Base-by-base conservation (phyloP, 202 grass and related monocot genomes). In the Musa balbisiana region DNA sequence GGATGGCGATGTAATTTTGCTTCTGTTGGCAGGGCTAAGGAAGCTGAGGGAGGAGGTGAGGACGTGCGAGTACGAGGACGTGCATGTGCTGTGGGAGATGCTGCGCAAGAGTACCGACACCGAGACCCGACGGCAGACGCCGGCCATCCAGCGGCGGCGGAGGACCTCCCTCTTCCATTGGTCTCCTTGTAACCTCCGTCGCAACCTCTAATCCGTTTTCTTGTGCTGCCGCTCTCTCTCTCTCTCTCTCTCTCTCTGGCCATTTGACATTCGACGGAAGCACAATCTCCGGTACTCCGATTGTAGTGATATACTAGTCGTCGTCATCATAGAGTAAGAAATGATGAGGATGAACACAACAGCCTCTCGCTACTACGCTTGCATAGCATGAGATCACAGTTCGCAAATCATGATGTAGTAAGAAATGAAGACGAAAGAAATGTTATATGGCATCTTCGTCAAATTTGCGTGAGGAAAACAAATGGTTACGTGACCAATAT, bases 81-180 rank as follows among this genome's bases (percentile, higher is more conserved):
- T 93, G 19, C 91, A 81, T 29, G 85, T 93, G 78, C 90, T 93
- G 87, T 93, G 91, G 91, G 83, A 84, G 81, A 86, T 94, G 83
- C 88, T 94, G 78, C 76, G 73, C 26, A 69, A 49, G 63, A 69
- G 60, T 24, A 71, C 73, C 6, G 73, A 69, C 17, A 54, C n/a
- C 55, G 29, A 52, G 14, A 6, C 33, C 33, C 14, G 51, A 21
- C 25, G 49, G 17, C 29, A 53, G 10, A 24, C 10, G 71, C 71
- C 71, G 71, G n/a, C 51, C 55, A 56, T 56, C 15, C 55, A 56
- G 55, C 55, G 15, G 55, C 55, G 3, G 55, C 55, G 55, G 14
- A 56, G 55, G 33, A 43, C 10, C 55, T 13, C 15, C 17, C 55
- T 56, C 5, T 56, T 56, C 55, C 15, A 56, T 56, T 16, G 55